These are phyloP conservation scores for Termitomyces sp. DNA, from an alignment of 768 basidiomycete species.

Conservation along the genomic window DNA sequence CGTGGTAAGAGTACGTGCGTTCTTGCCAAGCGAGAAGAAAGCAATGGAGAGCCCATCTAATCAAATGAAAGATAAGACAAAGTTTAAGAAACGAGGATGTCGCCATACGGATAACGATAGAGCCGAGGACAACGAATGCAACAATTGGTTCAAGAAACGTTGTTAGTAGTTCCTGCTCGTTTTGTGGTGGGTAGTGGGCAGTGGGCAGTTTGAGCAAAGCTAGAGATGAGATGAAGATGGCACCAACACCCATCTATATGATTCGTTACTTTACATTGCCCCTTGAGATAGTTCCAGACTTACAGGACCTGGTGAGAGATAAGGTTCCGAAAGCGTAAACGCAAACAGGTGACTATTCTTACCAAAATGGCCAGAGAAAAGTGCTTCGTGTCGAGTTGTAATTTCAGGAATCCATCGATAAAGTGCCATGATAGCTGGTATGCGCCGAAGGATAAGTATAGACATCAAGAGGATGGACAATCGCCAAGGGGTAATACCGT, in stretches of 20 bases:
- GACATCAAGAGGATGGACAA: constrained; percentile 62
- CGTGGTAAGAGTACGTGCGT: constrained; percentile 12
- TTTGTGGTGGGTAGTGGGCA: constrained; percentile 56
- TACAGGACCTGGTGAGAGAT: constrained; percentile 46
- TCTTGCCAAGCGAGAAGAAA: constrained; percentile 16
- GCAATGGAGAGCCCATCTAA: constrained; percentile 17
- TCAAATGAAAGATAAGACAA: background rate
- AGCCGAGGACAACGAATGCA: constrained; percentile 81
- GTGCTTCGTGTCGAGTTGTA: constrained; percentile 76
- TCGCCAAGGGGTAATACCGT: constrained; percentile 69
- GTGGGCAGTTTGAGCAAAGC: constrained; percentile 59
- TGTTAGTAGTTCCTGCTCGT: constrained; percentile 68
- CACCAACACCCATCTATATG: constrained; percentile 81
- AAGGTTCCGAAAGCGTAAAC: background rate
- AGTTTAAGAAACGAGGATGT: background rate
- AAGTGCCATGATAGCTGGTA: constrained; percentile 73
- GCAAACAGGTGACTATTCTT: constrained; percentile 5
- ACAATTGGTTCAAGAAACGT: constrained; percentile 78
- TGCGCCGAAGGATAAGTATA: constrained; percentile 73
- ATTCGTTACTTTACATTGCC: background rate
- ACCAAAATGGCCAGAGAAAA: constrained; percentile 93
- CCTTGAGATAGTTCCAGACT: constrained; percentile 14
- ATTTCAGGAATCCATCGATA: constrained; percentile 90
- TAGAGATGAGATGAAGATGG: constrained; percentile 81
- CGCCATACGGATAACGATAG: constrained; percentile 75